phyloP scores from a whole-genome alignment of 2,329 filamentous ascomycete species.

The Calonectria multiphialidica region DNA sequence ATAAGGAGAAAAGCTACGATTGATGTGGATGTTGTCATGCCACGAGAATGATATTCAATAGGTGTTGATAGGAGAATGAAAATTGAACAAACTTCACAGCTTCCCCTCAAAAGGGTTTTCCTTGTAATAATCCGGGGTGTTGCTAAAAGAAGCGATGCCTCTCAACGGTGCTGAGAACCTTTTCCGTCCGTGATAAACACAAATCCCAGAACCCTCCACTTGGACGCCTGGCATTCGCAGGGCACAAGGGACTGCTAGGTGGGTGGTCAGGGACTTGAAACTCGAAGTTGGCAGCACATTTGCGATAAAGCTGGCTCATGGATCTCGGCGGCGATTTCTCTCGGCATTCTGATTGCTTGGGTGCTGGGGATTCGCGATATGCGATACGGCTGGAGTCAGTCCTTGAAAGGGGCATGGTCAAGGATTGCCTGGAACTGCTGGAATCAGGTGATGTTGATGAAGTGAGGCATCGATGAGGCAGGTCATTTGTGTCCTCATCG shows the following conservation, averaged over 20 bases:
- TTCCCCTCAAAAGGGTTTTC: neutral
- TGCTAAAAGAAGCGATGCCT: neutral
- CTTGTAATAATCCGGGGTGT: neutral
- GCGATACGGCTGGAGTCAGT: conserved; percentile 32
- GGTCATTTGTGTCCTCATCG: conserved; percentile 53
- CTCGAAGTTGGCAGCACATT: conserved; percentile 49
- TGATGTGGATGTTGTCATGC: neutral
- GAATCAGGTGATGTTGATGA: conserved; percentile 49
- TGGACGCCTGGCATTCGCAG: conserved; percentile 58
- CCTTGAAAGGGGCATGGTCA: conserved; percentile 8
- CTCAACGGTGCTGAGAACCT: conserved; percentile 30
- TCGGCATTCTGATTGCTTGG: conserved; percentile 51
- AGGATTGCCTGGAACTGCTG: neutral
- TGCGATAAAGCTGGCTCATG: conserved; percentile 33
- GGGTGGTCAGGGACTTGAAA: conserved; percentile 65
- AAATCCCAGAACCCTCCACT: conserved; percentile 61
- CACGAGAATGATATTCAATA: conserved; percentile 1
- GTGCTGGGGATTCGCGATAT: conserved; percentile 37
- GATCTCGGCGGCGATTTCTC: conserved; percentile 44
- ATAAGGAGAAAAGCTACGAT: conserved; percentile 1
- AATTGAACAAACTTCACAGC: neutral
- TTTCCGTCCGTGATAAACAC: conserved; percentile 62
- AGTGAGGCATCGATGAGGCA: conserved; percentile 58
- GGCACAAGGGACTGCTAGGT: conserved; percentile 64
- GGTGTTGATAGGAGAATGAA: neutral